Evolutionary conservation across 192 early-diverging fungal genomes (phyloP).

Genomic region (Dimargaris xerosporica): DNA sequence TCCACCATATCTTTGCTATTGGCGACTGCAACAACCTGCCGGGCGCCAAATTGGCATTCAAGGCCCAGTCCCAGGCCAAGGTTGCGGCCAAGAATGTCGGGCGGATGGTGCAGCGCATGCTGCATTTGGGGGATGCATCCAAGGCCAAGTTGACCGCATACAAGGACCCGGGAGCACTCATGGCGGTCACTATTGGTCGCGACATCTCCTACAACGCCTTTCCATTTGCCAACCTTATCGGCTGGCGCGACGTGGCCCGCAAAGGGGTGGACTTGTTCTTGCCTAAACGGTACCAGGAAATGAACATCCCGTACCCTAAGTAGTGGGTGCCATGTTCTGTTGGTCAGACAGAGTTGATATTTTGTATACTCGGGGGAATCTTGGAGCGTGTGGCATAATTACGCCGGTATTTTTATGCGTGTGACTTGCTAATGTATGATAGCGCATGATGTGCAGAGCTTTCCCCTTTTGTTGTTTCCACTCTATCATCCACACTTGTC

Average conservation of each 20-base stretch:
- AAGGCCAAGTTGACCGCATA: neutral
- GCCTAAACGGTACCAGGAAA: neutral
- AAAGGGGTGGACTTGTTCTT: neutral
- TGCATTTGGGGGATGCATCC: neutral
- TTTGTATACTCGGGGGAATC: too few relatives aligned
- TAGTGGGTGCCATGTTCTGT: too few relatives aligned
- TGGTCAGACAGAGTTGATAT: too few relatives aligned
- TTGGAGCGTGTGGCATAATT: too few relatives aligned
- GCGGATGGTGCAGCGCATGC: neutral
- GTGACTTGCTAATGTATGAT: too few relatives aligned
- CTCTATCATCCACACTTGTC: too few relatives aligned
- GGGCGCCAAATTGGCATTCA: conserved; percentile 30
- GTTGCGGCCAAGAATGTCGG: neutral
- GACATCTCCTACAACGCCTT: neutral
- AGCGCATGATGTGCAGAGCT: too few relatives aligned
- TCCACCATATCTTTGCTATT: conserved; percentile 56
- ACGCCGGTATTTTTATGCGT: too few relatives aligned
- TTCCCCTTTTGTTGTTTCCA: too few relatives aligned
- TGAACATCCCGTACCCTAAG: neutral
- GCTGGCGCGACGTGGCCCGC: neutral
- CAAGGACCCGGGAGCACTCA: neutral
- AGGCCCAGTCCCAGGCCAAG: conserved; percentile 23
- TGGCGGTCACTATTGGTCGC: neutral
- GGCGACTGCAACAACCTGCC: conserved; percentile 44
- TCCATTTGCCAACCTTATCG: neutral